Evolutionary conservation across 768 basidiomycete genomes (phyloP), one percentile per base, ranked within the genome.

Genomic region (Dacryopinax spathularia): DNA sequence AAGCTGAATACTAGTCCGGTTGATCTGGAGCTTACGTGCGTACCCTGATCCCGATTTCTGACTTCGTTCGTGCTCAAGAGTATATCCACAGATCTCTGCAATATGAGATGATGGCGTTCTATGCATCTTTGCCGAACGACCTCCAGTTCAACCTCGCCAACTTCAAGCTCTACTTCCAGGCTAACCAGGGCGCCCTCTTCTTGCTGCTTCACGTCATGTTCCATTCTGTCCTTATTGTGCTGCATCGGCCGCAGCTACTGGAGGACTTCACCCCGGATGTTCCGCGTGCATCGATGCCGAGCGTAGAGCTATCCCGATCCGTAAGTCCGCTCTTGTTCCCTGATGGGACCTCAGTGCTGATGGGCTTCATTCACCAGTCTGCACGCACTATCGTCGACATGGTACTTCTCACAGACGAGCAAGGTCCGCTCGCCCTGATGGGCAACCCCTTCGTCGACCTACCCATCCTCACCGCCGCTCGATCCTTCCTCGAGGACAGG

Each of bases 141-240:
- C 62, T 67, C 15, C 61, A 66, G 27, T 67, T 67, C 62, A 67
- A 62, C 56, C 66, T 67, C 33, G 65, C 66, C 25, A 67, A 67
- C 37, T 67, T 67, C 62, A 61, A 62, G 35, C 62, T 65, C 22
- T 67, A 66, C 43, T 65, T 62, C 34, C 35, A 44, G 33, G 62
- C 66, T 34, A 63, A 63, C 16, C 66, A 67, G 48, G 61, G 65
- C 20, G 59, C 66, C 12, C 66, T 62, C 25, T 67, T 67, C 62
- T 37, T 67, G 18, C 43, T 67, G n/a, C 62, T 67, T 16, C 66
- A 67, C 48, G 62, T 67, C 62, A 67, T 67, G 66, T 67, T 67
- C 66, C 66, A 67, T 36, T 67, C 66, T 7, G 66, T 67, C 18
- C 60, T 67, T 34, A 65, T 62, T 16, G 65, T 67, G 12, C 43